Conservation (phyloP, 2,329 filamentous ascomycete genomes). For the Epicoccum sorghinum region DNA sequence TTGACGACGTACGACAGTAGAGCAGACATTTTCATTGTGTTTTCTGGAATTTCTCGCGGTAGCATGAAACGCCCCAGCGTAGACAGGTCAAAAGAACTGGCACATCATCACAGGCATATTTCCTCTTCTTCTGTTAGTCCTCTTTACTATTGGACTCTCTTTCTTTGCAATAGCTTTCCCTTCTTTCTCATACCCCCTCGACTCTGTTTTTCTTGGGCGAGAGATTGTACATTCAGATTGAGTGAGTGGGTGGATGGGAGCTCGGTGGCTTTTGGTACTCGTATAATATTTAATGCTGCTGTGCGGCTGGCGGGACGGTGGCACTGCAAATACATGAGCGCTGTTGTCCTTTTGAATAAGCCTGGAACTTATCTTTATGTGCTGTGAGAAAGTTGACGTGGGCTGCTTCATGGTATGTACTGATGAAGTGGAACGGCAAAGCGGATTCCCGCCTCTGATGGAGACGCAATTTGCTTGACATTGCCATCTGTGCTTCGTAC, state of each 20-base stretch:
- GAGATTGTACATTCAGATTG: conserved; percentile 12
- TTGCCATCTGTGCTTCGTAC: too few relatives aligned
- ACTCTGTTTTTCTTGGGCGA: background rate
- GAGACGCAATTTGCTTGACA: too few relatives aligned
- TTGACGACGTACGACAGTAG: conserved; percentile 18
- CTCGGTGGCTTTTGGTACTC: conserved; percentile 7
- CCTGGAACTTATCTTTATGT: too few relatives aligned
- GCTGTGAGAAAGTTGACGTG: too few relatives aligned
- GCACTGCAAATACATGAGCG: background rate
- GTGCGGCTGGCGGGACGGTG: background rate
- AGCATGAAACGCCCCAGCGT: conserved; percentile 4
- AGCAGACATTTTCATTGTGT: conserved; percentile 15
- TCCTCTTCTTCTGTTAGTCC: background rate
- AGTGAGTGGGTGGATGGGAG: too few relatives aligned
- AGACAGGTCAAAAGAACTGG: conserved; percentile 10
- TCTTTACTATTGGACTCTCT: background rate
- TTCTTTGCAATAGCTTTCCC: conserved; percentile 5
- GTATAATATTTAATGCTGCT: conserved; percentile 42
- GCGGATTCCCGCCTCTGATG: too few relatives aligned
- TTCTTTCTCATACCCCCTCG: conserved; percentile 9
- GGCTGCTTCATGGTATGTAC: too few relatives aligned
- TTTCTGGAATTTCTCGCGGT: conserved; percentile 10
- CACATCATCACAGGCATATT: conserved; percentile 12
- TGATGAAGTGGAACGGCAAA: too few relatives aligned
- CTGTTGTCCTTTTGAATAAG: background rate